Evolutionary conservation across 108 stramenopile species (phyloP).

Genomic region (Pseudonitzschia delicatissima): DNA sequence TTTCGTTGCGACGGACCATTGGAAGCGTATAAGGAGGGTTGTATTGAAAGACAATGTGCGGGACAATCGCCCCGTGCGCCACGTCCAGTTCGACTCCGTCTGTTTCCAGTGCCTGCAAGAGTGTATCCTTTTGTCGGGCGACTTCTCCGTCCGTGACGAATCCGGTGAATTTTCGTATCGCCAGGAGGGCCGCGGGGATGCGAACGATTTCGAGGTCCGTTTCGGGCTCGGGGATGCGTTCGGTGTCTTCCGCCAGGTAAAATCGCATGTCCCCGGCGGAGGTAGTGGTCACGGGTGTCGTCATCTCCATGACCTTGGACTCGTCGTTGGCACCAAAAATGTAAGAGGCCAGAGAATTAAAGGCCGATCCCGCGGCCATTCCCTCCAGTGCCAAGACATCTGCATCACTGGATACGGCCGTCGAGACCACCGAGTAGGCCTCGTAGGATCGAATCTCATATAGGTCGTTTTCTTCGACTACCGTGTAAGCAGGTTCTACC

Average conservation of each 20-base stretch:
- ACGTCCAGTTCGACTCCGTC: conserved; percentile 85
- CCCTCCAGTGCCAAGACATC: conserved; percentile 15
- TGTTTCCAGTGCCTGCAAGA: conserved; percentile 62
- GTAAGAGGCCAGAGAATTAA: conserved; percentile 90
- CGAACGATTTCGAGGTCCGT: conserved; percentile 53
- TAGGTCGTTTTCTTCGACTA: conserved; percentile 47
- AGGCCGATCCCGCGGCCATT: conserved; percentile 56
- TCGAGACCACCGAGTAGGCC: conserved; percentile 73
- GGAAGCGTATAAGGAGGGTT: conserved; percentile 95
- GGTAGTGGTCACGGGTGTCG: conserved; percentile 89
- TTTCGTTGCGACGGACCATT: conserved; percentile 85
- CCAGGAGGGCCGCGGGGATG: conserved; percentile 69
- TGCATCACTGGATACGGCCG: conserved; percentile 51
- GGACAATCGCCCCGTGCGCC: conserved; percentile 63
- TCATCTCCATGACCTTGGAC: conserved; percentile 86
- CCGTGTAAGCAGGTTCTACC: conserved; percentile 66
- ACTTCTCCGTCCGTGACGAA: conserved; percentile 92
- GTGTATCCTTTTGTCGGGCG: conserved; percentile 79
- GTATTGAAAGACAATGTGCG: conserved; percentile 89
- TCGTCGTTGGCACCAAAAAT: conserved; percentile 89
- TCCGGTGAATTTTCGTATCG: conserved; percentile 79
- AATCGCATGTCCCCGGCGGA: conserved; percentile 84
- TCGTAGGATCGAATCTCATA: conserved; percentile 88
- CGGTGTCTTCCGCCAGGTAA: conserved; percentile 35
- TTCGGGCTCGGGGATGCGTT: conserved; percentile 42